These are phyloP conservation scores for Tetradesmus lagerheimii DNA, from an alignment of 139 green algal genomes.

Conservation along the genomic window DNA sequence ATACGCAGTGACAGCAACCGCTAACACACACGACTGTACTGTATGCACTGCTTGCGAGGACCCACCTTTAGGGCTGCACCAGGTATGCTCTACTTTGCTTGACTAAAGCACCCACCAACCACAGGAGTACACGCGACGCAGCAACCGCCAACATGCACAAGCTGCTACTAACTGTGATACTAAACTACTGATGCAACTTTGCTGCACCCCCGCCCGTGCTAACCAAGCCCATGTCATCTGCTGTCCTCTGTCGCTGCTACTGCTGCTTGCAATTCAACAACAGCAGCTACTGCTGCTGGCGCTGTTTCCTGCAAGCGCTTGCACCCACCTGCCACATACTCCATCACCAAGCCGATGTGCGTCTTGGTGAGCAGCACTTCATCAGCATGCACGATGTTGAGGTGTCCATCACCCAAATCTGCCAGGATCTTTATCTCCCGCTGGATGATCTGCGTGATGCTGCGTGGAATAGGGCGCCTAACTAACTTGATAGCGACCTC, in stretches of 20 bases:
- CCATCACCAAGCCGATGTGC: slow-evolving; percentile 74
- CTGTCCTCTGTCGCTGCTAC: neutral
- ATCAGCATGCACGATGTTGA: slow-evolving; percentile 75
- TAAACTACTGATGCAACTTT: neutral
- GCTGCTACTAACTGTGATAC: neutral
- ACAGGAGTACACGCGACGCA: neutral
- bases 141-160: neutral
- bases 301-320: neutral
- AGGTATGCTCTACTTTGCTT: too few relatives aligned
- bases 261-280: neutral
- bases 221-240: neutral
- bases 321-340: slow-evolving; percentile 63
- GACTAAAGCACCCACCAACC: too few relatives aligned
- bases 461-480: slow-evolving; percentile 69
- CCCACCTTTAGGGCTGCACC: too few relatives aligned
- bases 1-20: too few relatives aligned
- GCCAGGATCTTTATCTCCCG: slow-evolving; percentile 78
- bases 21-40: too few relatives aligned
- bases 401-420: slow-evolving; percentile 70
- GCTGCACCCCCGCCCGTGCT: neutral
- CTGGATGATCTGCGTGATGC: slow-evolving; percentile 71
- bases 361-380: slow-evolving; percentile 69
- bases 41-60: too few relatives aligned
- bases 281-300: neutral
- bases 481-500: slow-evolving; percentile 77